Conservation (phyloP, 768 basidiomycete genomes). For the Auricularia sp. region DNA sequence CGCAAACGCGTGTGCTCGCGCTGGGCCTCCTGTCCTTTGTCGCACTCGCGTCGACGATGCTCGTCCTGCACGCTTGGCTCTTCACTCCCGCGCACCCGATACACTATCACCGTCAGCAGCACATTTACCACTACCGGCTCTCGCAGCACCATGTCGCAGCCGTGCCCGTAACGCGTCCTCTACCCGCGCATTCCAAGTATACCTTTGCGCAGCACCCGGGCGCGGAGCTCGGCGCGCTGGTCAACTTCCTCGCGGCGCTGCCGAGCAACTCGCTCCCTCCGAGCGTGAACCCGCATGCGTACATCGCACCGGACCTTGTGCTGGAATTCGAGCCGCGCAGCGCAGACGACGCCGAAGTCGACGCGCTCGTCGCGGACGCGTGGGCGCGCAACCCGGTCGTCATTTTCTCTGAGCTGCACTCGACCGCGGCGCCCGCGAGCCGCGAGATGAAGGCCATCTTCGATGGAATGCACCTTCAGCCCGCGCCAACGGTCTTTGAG, state of each 20-base stretch:
- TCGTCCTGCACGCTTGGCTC: background rate
- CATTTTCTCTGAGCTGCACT: constrained; percentile 57
- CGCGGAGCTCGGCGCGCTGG: constrained; percentile 69
- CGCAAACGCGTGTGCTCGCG: background rate
- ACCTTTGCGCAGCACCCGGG: constrained; percentile 13
- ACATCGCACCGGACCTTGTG: constrained; percentile 72
- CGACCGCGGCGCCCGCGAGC: constrained; percentile 33
- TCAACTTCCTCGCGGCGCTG: constrained; percentile 62
- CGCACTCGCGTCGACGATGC: background rate
- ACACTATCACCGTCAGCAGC: background rate
- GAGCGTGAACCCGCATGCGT: constrained; percentile 47
- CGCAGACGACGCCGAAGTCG: constrained; percentile 49
- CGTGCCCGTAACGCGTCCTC: background rate
- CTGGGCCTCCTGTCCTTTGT: constrained; percentile 9
- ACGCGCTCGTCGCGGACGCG: constrained; percentile 48
- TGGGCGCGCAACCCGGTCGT: constrained; percentile 70
- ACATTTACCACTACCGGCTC: background rate
- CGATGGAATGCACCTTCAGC: constrained; percentile 43
- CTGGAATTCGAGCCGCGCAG: constrained; percentile 63
- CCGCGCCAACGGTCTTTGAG: constrained; percentile 57
- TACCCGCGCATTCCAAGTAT: background rate
- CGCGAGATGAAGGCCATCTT: constrained; percentile 60
- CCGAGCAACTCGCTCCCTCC: constrained; percentile 66
- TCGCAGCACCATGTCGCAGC: background rate
- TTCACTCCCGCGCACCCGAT: background rate